Evolutionary conservation across 2,329 filamentous ascomycete species (phyloP).

Genomic region (Cadophora malorum): DNA sequence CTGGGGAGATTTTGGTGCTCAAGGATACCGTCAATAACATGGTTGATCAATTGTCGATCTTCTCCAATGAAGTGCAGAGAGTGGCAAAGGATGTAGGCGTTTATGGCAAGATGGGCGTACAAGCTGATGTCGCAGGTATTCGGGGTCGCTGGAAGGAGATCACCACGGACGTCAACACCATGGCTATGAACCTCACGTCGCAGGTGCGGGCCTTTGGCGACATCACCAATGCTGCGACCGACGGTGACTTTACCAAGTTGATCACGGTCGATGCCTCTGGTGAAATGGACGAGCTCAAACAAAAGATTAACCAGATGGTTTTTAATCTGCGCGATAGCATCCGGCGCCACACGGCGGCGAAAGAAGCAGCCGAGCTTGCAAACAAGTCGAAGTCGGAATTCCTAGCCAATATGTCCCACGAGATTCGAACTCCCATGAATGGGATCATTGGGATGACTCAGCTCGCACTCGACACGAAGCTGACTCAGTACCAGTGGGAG

Average conservation of each 20-base stretch:
- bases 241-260: conserved; percentile 95
- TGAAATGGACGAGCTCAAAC: conserved; percentile 98
- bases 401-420: conserved; percentile 80
- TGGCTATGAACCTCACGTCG: conserved; percentile 77
- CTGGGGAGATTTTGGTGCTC: conserved; percentile 90
- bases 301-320: conserved; percentile 99
- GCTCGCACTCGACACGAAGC: conserved; percentile 71
- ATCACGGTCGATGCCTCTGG: conserved; percentile 97
- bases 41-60: conserved; percentile 93
- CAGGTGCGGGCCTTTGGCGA: conserved; percentile 98
- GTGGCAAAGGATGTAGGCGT: conserved; percentile 97
- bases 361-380: conserved; percentile 61
- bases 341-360: conserved; percentile 91
- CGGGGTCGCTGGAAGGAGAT: conserved; percentile 98
- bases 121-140: conserved; percentile 91
- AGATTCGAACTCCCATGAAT: conserved; percentile 81
- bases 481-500: conserved; percentile 79
- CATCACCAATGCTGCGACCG: conserved; percentile 96
- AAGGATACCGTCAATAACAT: conserved; percentile 99
- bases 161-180: conserved; percentile 61
- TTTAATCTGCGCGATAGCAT: conserved; percentile 95
- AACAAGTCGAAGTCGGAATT: conserved; percentile 85
- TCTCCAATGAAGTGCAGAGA: conserved; percentile 94
- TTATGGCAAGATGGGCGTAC: conserved; percentile 98
- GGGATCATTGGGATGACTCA: conserved; percentile 91